These are phyloP conservation scores for Tulasnella sp. DNA, from an alignment of 768 basidiomycete species.

Conservation along the genomic window DNA sequence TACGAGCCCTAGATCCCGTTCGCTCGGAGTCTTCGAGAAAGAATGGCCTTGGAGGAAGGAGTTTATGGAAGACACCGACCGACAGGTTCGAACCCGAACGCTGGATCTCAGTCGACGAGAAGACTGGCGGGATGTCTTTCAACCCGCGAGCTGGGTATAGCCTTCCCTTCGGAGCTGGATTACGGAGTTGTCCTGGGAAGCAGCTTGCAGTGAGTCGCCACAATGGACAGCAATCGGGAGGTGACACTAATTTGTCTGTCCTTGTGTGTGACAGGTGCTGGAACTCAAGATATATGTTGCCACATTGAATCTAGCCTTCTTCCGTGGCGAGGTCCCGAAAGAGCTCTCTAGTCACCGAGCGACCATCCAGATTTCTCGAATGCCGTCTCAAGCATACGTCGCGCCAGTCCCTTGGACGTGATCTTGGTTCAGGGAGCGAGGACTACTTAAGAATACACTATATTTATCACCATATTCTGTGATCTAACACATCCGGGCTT, in stretches of 20 bases:
- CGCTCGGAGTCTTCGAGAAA: not conserved
- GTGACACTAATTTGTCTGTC: no score
- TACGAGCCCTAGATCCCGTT: not conserved
- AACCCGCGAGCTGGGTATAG: not conserved
- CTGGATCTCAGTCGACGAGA: not conserved
- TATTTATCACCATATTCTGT: no score
- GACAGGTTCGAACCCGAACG: slow-evolving; percentile 7
- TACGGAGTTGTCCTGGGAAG: not conserved
- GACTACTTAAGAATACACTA: no score
- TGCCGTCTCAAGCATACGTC: not conserved
- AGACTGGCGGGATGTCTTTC: not conserved
- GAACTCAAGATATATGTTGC: slow-evolving; percentile 14
- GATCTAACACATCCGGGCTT: not conserved
- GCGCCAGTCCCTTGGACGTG: no score
- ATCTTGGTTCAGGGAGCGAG: no score
- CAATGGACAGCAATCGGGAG: not conserved
- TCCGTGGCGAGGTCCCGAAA: not conserved
- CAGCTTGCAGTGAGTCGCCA: slow-evolving; percentile 7
- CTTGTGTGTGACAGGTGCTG: not conserved
- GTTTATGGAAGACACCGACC: not conserved
- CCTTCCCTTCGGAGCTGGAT: slow-evolving; percentile 12
- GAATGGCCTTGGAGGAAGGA: not conserved
- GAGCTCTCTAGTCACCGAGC: not conserved
- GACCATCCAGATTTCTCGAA: not conserved
- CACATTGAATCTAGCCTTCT: slow-evolving; percentile 14